Percentiles rank a stretch among this genome's conserved stretches.
These are phyloP conservation scores for Eragrostis nindensis DNA, from an alignment of 176 grass and related monocot species.

Conservation along the genomic window DNA sequence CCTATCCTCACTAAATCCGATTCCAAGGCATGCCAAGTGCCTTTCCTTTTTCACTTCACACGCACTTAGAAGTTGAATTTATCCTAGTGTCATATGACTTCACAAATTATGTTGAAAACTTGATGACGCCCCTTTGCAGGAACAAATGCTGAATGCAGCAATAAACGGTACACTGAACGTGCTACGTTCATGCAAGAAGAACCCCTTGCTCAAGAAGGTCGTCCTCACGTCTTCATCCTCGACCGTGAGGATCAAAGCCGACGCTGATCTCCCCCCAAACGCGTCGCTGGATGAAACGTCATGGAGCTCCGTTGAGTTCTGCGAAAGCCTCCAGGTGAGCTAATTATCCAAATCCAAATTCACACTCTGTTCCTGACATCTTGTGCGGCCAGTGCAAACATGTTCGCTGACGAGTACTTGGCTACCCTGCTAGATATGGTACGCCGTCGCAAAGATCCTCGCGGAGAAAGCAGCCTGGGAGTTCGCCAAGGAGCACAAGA, in stretches of 20 bases:
- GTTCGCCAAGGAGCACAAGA: constrained; percentile 81
- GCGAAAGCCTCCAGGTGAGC: constrained; percentile 67
- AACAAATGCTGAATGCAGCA: constrained; percentile 53
- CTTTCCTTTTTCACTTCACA: background rate
- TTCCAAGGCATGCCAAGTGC: constrained; percentile 56
- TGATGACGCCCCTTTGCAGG: constrained; percentile 2
- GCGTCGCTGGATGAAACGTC: constrained; percentile 67
- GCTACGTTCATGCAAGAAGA: constrained; percentile 79
- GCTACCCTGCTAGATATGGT: constrained; percentile 55
- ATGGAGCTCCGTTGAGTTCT: constrained; percentile 77
- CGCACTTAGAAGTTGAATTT: background rate
- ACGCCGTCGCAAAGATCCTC: constrained; percentile 71
- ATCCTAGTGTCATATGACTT: background rate
- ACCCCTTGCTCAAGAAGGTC: constrained; percentile 61
- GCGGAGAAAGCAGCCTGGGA: constrained; percentile 92
- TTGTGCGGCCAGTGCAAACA: constrained; percentile 5
- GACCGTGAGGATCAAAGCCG: constrained; percentile 65
- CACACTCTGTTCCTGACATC: background rate
- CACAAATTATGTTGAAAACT: background rate
- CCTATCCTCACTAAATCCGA: constrained; percentile 66
- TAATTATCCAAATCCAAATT: too few species aligned
- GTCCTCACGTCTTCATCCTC: constrained; percentile 89
- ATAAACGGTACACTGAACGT: constrained; percentile 83
- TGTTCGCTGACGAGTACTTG: background rate
- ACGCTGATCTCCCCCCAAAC: constrained; percentile 53